These are phyloP conservation scores for Ceratobasidium theobromae DNA, from an alignment of 1,284 basidiomycete genomes.

Conservation along the genomic window DNA sequence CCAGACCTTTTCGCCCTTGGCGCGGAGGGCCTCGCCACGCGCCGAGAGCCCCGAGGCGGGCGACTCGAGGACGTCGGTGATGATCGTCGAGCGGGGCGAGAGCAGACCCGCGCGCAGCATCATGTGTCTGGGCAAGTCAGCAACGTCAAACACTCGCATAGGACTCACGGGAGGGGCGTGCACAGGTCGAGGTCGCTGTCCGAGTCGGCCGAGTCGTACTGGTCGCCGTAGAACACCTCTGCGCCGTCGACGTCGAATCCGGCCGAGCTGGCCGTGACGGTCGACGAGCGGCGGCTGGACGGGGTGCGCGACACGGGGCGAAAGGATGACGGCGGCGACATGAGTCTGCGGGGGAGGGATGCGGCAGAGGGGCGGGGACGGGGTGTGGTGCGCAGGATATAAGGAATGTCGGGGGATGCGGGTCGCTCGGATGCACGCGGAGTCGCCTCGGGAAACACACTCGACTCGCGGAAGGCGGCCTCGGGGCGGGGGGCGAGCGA, in stretches of 20 bases:
- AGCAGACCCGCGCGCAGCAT: constrained; percentile 74
- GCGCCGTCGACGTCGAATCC: constrained; percentile 14
- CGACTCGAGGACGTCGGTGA: constrained; percentile 40
- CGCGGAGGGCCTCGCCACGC: neutral
- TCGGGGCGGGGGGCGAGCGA: neutral
- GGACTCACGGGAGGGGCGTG: constrained; percentile 71
- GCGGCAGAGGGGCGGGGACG: neutral
- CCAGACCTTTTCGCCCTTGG: constrained; percentile 33
- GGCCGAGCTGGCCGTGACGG: constrained; percentile 5
- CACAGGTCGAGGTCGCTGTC: constrained; percentile 75
- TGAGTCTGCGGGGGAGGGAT: neutral
- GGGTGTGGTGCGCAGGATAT: constrained; percentile 16
- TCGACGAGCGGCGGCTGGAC: neutral
- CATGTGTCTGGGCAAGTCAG: constrained; percentile 53
- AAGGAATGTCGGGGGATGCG: constrained; percentile 15
- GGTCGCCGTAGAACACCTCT: constrained; percentile 15
- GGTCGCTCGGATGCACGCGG: neutral
- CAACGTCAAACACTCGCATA: constrained; percentile 11
- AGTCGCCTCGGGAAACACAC: neutral
- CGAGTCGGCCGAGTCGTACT: constrained; percentile 46
- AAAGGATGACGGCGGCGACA: constrained; percentile 5
- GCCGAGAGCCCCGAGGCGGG: neutral
- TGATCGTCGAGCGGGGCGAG: constrained; percentile 69
- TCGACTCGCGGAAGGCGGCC: neutral
- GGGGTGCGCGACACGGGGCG: neutral